These are phyloP conservation scores for Exophiala alcalophila DNA, from an alignment of 2,329 filamentous ascomycete genomes.

Conservation along the genomic window DNA sequence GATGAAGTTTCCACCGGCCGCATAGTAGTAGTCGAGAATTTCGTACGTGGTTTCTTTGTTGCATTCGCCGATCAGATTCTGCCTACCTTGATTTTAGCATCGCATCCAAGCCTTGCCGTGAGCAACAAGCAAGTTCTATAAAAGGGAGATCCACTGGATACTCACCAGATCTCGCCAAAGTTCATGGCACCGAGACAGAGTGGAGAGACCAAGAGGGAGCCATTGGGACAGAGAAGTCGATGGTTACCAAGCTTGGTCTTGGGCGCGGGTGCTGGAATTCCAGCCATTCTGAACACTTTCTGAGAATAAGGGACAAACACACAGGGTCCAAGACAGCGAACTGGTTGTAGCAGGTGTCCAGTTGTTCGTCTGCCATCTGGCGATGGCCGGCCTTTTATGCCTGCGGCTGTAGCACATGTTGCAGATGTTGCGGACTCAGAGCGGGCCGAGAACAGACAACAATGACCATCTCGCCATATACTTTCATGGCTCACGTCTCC, in stretches of 20 bases:
- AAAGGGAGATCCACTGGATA: not conserved
- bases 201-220: slow-evolving; percentile 54
- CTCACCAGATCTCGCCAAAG: slow-evolving; percentile 43
- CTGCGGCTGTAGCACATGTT: no score
- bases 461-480: no score
- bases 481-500: no score
- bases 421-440: no score
- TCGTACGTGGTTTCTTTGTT: slow-evolving; percentile 45
- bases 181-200: slow-evolving; percentile 56
- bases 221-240: slow-evolving; percentile 51
- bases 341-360: no score
- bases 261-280: slow-evolving; percentile 31
- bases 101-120: no score
- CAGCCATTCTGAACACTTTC: not conserved
- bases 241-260: slow-evolving; percentile 50
- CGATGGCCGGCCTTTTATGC: no score
- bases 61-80: slow-evolving; percentile 33
- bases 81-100: slow-evolving; percentile 38
- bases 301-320: no score
- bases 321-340: no score
- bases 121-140: not conserved
- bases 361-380: no score
- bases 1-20: slow-evolving; percentile 50
- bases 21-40: slow-evolving; percentile 48
- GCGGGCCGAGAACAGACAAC: no score